Evolutionary conservation across 495 filamentous ascomycete species (phyloP), one percentile per base, ranked within the genome.

Genomic region (Lineolata rhizophorae): DNA sequence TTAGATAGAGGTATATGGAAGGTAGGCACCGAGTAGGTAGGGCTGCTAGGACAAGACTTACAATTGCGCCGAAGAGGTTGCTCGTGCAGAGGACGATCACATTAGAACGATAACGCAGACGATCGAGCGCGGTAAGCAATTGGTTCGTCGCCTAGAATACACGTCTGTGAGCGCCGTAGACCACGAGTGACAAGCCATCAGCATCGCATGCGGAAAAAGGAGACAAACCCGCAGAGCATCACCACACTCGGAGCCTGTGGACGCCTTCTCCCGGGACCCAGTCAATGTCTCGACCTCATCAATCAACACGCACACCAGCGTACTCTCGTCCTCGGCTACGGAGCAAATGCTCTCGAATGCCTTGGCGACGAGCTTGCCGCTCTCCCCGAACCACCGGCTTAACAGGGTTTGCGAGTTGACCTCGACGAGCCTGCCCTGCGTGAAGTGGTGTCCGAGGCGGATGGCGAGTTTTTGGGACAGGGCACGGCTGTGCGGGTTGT

Each of bases 381-480:
- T 65, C 40, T 67, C 63, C 11, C 60, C 53, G 39, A 65, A 67
- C 40, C 48, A 67, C 35, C 57, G 62, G 36, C 61, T 67, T 31
- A 63, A 56, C 5, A 70, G 43, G 5, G 51, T 50, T 30, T 61
- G 54, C 4, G 59, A 54, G 27, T 66, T 58, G 35, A 70, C 53
- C 35, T 67, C 58, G 18, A 70, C 37, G 1, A 70, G 39, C 31
- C 57, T 58, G 20, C 51, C 50, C 8, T 43, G 40, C 0, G 46
- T 41, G 39, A 54, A 67, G 15, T 49, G 35, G 17, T 58, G 50
- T 6, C 56, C 50, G 11, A 67, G 44, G 0, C 65, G 56, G 31
- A 70, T 68, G 20, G 62, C 54, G n/a, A 70, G 44, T 40, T 66
- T 65, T 32, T 70, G 65, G 6, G 62, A 55, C 3, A 68, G 47